Evolutionary conservation across 2,329 filamentous ascomycete species (phyloP).

Genomic region (Coniochaeta prunicola): DNA sequence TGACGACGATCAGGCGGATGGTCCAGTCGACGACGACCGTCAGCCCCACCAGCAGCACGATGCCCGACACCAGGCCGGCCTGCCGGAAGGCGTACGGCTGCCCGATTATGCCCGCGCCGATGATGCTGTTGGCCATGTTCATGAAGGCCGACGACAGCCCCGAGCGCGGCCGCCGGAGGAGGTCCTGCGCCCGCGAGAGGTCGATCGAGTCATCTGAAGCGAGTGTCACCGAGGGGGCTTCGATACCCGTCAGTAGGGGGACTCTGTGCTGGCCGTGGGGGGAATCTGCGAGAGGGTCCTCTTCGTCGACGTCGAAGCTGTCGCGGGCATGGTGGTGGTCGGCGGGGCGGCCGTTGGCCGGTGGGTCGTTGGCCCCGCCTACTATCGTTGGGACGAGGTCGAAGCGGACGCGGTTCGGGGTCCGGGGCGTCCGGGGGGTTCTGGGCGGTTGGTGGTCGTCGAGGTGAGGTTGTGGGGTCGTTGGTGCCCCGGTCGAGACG

Average conservation of each 20-base stretch:
- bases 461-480: not conserved
- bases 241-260: constrained; percentile 74
- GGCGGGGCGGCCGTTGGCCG: constrained; percentile 7
- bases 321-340: constrained; percentile 14
- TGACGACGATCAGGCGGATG: constrained; percentile 92
- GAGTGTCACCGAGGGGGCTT: constrained; percentile 69
- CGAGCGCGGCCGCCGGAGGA: constrained; percentile 67
- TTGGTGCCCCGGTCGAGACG: not conserved
- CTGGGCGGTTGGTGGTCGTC: constrained; percentile 7
- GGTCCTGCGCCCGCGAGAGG: constrained; percentile 42
- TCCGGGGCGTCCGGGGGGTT: constrained; percentile 44
- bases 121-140: constrained; percentile 99
- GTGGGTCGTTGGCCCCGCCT: constrained; percentile 8
- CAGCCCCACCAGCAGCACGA: constrained; percentile 68
- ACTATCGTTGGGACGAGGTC: constrained; percentile 45
- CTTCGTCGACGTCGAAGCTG: constrained; percentile 22
- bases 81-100: constrained; percentile 96
- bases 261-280: constrained; percentile 41
- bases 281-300: constrained; percentile 20
- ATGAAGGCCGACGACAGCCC: constrained; percentile 86
- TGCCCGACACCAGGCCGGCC: constrained; percentile 76
- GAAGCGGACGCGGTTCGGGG: constrained; percentile 69
- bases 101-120: constrained; percentile 67
- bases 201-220: constrained; percentile 44
- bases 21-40: constrained; percentile 95